Evolutionary conservation across 2,329 filamentous ascomycete species (phyloP).

Genomic region (Ilyonectria mors-panacis): DNA sequence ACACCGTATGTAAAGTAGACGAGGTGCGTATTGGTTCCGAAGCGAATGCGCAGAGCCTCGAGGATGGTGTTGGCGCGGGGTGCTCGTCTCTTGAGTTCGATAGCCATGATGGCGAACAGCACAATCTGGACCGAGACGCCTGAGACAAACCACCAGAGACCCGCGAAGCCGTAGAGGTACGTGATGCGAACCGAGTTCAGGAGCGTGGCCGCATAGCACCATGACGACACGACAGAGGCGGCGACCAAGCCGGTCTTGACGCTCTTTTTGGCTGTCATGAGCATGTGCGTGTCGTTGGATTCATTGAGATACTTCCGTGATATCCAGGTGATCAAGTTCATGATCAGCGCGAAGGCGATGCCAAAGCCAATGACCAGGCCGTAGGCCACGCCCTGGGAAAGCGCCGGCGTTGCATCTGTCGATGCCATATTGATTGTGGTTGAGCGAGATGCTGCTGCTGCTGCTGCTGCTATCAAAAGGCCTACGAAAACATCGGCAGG

Average conservation of each 20-base stretch:
- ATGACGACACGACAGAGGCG: neutral
- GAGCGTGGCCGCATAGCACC: neutral
- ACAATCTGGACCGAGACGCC: neutral
- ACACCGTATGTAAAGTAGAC: neutral
- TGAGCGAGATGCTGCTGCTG: too few relatives aligned
- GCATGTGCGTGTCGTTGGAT: neutral
- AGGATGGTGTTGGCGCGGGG: neutral
- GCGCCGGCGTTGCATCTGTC: constrained; percentile 2
- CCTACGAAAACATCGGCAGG: constrained; percentile 1
- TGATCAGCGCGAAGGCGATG: neutral
- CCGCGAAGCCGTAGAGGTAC: neutral
- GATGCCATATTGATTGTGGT: constrained; percentile 3
- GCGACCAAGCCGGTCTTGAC: neutral
- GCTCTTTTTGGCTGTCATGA: neutral
- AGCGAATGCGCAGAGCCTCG: neutral
- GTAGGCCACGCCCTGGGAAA: constrained; percentile 4
- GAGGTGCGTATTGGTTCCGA: neutral
- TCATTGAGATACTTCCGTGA: neutral
- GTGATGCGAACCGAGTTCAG: neutral
- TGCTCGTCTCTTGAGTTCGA: neutral
- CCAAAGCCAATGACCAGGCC: constrained; percentile 3
- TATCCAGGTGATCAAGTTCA: neutral
- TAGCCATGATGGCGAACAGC: neutral
- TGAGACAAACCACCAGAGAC: neutral
- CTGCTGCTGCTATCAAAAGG: neutral